Evolutionary conservation across 2,329 filamentous ascomycete species (phyloP).

Genomic region (Rasamsonia emersonii): DNA sequence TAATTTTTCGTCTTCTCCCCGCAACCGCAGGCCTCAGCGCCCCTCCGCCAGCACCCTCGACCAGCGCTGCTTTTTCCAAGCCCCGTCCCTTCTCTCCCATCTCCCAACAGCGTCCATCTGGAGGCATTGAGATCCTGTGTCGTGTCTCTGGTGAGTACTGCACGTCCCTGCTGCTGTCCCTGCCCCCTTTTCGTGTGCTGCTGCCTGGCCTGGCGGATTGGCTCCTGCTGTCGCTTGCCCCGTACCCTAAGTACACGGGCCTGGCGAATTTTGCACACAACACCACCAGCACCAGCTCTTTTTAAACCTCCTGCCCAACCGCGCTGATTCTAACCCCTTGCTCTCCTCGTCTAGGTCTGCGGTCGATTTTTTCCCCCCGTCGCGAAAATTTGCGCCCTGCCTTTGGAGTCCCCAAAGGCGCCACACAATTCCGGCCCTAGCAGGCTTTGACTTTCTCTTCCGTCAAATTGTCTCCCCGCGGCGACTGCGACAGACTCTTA

Average conservation of each 20-base stretch:
- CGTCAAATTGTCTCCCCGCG: conserved; percentile 37
- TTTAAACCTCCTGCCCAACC: neutral
- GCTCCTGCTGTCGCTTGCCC: conserved; percentile 1
- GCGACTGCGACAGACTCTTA: conserved; percentile 38
- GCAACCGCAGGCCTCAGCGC: too few relatives aligned
- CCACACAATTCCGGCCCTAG: conserved; percentile 30
- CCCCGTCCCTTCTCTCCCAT: too few relatives aligned
- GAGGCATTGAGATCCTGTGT: too few relatives aligned
- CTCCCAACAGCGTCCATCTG: too few relatives aligned
- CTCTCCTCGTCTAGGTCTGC: conserved; percentile 2
- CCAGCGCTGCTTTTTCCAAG: too few relatives aligned
- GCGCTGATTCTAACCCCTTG: conserved; percentile 1
- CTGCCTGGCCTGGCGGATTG: too few relatives aligned
- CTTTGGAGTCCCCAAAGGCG: conserved; percentile 36
- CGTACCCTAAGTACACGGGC: conserved; percentile 3
- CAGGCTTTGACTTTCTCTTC: conserved; percentile 21
- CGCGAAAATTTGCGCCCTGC: conserved; percentile 12
- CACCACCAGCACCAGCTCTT: too few relatives aligned
- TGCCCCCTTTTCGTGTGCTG: neutral
- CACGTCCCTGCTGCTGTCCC: too few relatives aligned
- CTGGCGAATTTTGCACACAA: too few relatives aligned
- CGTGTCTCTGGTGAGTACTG: too few relatives aligned
- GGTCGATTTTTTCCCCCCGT: neutral
- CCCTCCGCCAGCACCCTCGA: too few relatives aligned
- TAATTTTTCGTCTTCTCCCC: too few relatives aligned